Conservation (phyloP, 805 yeast species). For the Barnettozyma californica region DNA sequence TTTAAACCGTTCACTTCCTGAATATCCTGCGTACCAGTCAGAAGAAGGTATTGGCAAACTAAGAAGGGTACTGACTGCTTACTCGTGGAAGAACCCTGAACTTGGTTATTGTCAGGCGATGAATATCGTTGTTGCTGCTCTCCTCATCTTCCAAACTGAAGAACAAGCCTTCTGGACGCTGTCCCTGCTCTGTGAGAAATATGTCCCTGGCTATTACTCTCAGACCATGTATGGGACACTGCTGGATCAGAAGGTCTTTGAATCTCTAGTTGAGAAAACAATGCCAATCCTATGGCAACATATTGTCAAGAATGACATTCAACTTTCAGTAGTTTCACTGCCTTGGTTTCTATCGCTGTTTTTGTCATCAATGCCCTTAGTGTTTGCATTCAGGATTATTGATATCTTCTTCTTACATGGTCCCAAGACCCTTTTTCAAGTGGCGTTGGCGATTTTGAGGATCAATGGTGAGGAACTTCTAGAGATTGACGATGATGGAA, state of each 20-base stretch:
- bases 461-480: constrained; percentile 82
- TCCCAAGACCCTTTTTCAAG: constrained; percentile 82
- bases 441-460: constrained; percentile 84
- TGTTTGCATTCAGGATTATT: constrained; percentile 84
- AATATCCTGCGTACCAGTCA: constrained; percentile 88
- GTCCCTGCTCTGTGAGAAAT: constrained; percentile 70
- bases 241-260: constrained; percentile 90
- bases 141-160: constrained; percentile 82
- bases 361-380: constrained; percentile 89
- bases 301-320: constrained; percentile 73
- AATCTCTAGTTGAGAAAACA: constrained; percentile 79
- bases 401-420: constrained; percentile 92
- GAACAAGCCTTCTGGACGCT: constrained; percentile 97
- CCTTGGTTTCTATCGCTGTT: constrained; percentile 96
- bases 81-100: constrained; percentile 95
- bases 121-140: constrained; percentile 86
- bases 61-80: constrained; percentile 85
- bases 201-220: constrained; percentile 94
- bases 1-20: constrained; percentile 89
- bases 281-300: constrained; percentile 89
- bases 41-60: constrained; percentile 80
- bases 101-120: constrained; percentile 98
- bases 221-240: constrained; percentile 97
- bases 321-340: constrained; percentile 83
- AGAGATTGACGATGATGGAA: constrained; percentile 84